Percentiles rank a stretch among this genome's conserved stretches.
These are phyloP conservation scores for Saccharomyces hybrid DNA, from an alignment of 1,139 yeast genomes.

Conservation along the genomic window DNA sequence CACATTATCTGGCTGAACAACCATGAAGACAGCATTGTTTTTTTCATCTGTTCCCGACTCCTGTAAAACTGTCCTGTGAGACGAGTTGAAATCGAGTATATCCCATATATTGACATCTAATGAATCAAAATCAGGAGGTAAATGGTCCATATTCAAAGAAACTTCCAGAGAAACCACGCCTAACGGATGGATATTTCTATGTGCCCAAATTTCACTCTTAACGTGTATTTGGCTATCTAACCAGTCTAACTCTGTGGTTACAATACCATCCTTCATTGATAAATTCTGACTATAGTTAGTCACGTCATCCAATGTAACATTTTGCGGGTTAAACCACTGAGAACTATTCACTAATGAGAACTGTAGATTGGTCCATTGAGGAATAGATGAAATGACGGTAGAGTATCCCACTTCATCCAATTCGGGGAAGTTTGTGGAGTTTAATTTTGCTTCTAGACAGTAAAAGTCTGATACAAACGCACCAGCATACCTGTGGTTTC, in stretches of 20 bases:
- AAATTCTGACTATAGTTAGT: conserved; percentile 54
- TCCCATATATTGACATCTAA: conserved; percentile 41
- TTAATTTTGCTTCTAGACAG: conserved; percentile 47
- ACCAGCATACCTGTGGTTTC: conserved; percentile 61
- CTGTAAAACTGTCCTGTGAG: conserved; percentile 47
- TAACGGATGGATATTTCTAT: conserved; percentile 46
- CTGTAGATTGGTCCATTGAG: conserved; percentile 66
- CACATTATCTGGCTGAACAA: conserved; percentile 53
- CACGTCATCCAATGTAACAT: conserved; percentile 30
- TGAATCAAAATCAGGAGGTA: conserved; percentile 15
- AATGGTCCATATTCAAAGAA: conserved; percentile 18
- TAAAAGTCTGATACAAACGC: conserved; percentile 73
- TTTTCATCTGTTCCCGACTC: conserved; percentile 36
- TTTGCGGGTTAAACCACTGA: conserved; percentile 24
- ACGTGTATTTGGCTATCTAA: conserved; percentile 41
- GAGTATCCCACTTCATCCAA: conserved; percentile 58
- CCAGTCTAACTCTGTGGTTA: conserved; percentile 66
- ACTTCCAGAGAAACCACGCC: conserved; percentile 53
- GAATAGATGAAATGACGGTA: conserved; percentile 62
- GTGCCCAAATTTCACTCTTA: conserved; percentile 52
- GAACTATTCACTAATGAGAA: conserved; percentile 29
- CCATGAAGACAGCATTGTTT: conserved; percentile 47
- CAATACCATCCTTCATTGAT: conserved; percentile 56
- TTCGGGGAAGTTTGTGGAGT: conserved; percentile 64
- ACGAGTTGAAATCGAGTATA: conserved; percentile 47